Base-by-base conservation (phyloP, 306 rosid species). In the Senna siamea region DNA sequence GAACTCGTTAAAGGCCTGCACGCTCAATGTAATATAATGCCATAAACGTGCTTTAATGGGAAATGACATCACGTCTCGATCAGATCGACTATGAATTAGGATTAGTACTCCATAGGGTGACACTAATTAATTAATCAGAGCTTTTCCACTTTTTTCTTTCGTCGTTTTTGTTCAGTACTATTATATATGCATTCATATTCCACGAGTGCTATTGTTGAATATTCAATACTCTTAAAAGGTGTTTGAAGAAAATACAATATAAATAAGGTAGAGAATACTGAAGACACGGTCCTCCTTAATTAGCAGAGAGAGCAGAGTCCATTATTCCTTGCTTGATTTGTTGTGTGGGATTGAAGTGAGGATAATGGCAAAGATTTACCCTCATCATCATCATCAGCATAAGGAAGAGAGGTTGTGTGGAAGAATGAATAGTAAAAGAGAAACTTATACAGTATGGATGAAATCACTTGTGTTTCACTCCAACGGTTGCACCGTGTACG, bases 401-500 rank as follows among this genome's bases (percentile, higher is more conserved):
- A 5, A 37, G 7, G 8, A 37, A 37, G 40, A 37, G 40, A 37
- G 40, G 83, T 74, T 92, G 80, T 84, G 78, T 1, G 54, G 54
- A 17, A 15, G 47, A 19, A 48, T 58, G 17, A 66, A 61, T 12
- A 60, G 78, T 8, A 55, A 70, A 62, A 85, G 87, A 75, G 95
- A 87, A 76, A 85, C 76, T 18, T 89, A 81, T 35, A 94, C 98
- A 7, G 64, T 94, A 13, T 94, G 98, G 98, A 88, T 94, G 97
- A 91, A 94, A 77, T 94, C 97, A 11, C 91, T 94, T 7, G 86
- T 91, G 9, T 83, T 74, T 55, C 92, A 91, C 41, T 74, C 93
- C 8, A 91, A 94, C 75, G 98, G 98, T 5, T 89, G 94, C 92
- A 93, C 98, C 0, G 89, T 89, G 53, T 94, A 82, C 50, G 83